Conservation (phyloP, 2,329 filamentous ascomycete species). For the Orbilia javanica region DNA sequence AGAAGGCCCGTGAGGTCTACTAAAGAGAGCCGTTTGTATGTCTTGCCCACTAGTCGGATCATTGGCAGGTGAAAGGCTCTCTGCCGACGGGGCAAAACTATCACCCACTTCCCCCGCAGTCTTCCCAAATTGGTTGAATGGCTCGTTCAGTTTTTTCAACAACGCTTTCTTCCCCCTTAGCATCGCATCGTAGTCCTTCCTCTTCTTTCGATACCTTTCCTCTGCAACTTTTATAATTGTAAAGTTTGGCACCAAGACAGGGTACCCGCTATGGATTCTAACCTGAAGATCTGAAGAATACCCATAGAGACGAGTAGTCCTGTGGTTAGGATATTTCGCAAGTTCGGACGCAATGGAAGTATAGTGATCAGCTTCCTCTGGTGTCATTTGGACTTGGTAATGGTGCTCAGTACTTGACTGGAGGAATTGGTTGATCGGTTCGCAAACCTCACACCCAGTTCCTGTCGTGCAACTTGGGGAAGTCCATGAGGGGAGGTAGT, state of each 20-base stretch:
- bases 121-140: slow-evolving; percentile 20
- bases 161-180: background rate
- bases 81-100: slow-evolving; percentile 3
- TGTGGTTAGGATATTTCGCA: background rate
- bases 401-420: slow-evolving; percentile 34
- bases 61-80: background rate
- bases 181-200: background rate
- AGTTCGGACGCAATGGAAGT: slow-evolving; percentile 6
- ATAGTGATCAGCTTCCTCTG: slow-evolving; percentile 12
- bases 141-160: slow-evolving; percentile 14
- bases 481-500: slow-evolving; percentile 37
- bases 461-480: slow-evolving; percentile 29
- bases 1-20: too few relatives aligned
- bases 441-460: slow-evolving; percentile 30
- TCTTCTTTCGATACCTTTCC: slow-evolving; percentile 1
- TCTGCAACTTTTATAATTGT: slow-evolving; percentile 11
- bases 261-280: background rate
- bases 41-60: background rate
- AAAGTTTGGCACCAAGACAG: background rate
- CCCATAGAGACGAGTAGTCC: slow-evolving; percentile 1
- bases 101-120: slow-evolving; percentile 16
- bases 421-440: slow-evolving; percentile 41
- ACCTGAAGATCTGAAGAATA: slow-evolving; percentile 1
- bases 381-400: background rate
- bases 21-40: background rate